Conservation (phyloP, 164 flowering plant genomes). For the Hamamelis virginiana region DNA sequence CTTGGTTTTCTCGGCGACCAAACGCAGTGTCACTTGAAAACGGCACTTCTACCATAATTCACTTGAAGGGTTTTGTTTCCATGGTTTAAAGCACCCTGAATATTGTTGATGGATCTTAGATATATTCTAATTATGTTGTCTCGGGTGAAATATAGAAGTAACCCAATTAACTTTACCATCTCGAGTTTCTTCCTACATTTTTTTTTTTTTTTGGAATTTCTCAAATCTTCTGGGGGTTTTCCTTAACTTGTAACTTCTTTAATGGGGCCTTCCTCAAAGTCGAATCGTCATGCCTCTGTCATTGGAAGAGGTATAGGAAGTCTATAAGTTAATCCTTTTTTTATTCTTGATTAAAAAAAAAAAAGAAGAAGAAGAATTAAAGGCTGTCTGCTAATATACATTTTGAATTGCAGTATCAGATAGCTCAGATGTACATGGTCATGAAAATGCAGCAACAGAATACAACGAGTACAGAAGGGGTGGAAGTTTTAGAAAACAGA, state of each 20-base stretch:
- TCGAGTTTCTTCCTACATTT: too few relatives aligned
- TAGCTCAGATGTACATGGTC: constrained; percentile 70
- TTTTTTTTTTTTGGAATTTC: too few relatives aligned
- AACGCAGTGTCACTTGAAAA: too few relatives aligned
- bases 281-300: constrained; percentile 68
- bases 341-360: too few relatives aligned
- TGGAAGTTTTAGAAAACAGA: constrained; percentile 56
- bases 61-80: too few relatives aligned
- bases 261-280: constrained; percentile 25
- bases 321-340: neutral
- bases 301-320: constrained; percentile 44
- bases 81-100: too few relatives aligned
- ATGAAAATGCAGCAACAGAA: constrained; percentile 69
- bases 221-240: neutral
- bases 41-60: too few relatives aligned
- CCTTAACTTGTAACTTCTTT: constrained; percentile 24
- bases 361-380: too few relatives aligned
- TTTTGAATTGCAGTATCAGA: constrained; percentile 54
- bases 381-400: constrained; percentile 1
- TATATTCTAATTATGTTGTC: neutral
- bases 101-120: neutral
- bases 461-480: constrained; percentile 57
- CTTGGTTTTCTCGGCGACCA: too few relatives aligned
- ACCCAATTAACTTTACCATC: too few relatives aligned
- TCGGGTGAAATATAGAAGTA: neutral